These are phyloP conservation scores for Medicago lupulina DNA, from an alignment of 306 rosid genomes.

Conservation along the genomic window DNA sequence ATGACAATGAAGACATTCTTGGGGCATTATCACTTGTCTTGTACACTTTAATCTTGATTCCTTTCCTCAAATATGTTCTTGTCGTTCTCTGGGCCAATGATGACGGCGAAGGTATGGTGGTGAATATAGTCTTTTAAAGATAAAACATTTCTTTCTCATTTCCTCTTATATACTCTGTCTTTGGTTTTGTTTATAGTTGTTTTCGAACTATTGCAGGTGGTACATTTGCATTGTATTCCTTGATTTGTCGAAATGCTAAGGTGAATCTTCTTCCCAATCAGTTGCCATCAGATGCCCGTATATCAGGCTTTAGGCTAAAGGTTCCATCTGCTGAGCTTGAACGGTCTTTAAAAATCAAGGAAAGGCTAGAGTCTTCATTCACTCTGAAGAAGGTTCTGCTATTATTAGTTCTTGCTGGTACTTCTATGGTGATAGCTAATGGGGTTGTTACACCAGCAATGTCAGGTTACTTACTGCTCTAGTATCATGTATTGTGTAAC, in stretches of 20 bases:
- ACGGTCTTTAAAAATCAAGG: conserved; percentile 94
- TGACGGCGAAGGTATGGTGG: conserved; percentile 86
- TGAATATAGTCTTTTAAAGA: conserved; percentile 27
- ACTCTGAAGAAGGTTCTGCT: conserved; percentile 86
- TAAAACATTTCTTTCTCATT: no score
- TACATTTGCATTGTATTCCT: conserved; percentile 96
- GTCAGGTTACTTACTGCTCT: conserved; percentile 66
- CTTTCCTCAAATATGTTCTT: conserved; percentile 88
- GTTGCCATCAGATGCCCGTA: conserved; percentile 91
- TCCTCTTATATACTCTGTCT: conserved; percentile 13
- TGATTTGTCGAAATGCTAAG: conserved; percentile 99
- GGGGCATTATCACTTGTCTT: conserved; percentile 93
- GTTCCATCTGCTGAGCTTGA: conserved; percentile 98
- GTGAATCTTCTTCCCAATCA: conserved; percentile 99
- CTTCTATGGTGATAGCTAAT: conserved; percentile 97
- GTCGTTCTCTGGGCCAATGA: conserved; percentile 98
- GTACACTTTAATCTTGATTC: conserved; percentile 91
- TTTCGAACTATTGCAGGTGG: conserved; percentile 75
- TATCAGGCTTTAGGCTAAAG: conserved; percentile 95
- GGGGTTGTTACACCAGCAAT: conserved; percentile 97
- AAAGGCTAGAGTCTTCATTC: conserved; percentile 82
- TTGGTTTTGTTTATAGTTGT: conserved; percentile 30
- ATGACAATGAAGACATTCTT: conserved; percentile 82
- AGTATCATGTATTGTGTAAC: conserved; percentile 11
- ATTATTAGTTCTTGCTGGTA: conserved; percentile 92